Conservation (phyloP, 2,329 filamentous ascomycete genomes). For the Neopestalotiopsis clavispora region DNA sequence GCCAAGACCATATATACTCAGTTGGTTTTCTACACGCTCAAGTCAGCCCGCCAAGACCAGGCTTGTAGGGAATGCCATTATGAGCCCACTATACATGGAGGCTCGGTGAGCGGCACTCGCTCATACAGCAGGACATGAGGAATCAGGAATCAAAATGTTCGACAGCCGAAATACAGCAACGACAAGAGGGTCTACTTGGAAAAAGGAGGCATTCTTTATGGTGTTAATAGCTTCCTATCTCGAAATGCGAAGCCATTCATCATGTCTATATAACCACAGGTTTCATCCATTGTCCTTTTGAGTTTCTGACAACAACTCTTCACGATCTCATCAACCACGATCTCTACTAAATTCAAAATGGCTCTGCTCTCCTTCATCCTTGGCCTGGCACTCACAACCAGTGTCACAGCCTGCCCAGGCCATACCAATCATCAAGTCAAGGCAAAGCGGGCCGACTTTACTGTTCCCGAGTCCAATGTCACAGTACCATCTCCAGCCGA, state of each 20-base stretch:
- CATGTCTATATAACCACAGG: neutral
- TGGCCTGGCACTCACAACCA: neutral
- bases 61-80: neutral
- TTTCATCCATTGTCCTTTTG: neutral
- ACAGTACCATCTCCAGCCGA: neutral
- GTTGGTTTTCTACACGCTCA: neutral
- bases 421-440: neutral
- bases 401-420: neutral
- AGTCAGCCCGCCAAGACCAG: neutral
- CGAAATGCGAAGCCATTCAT: neutral
- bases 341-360: neutral
- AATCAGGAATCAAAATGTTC: neutral
- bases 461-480: neutral
- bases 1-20: neutral
- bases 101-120: conserved; percentile 1
- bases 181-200: neutral
- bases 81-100: neutral
- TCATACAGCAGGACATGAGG: neutral
- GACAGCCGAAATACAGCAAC: neutral
- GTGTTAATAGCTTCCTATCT: neutral
- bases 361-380: neutral
- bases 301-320: neutral
- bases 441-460: neutral
- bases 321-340: neutral
- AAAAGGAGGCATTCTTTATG: neutral